phyloP scores from a whole-genome alignment of 179 eudicot species.

The Gypsophila paniculata region DNA sequence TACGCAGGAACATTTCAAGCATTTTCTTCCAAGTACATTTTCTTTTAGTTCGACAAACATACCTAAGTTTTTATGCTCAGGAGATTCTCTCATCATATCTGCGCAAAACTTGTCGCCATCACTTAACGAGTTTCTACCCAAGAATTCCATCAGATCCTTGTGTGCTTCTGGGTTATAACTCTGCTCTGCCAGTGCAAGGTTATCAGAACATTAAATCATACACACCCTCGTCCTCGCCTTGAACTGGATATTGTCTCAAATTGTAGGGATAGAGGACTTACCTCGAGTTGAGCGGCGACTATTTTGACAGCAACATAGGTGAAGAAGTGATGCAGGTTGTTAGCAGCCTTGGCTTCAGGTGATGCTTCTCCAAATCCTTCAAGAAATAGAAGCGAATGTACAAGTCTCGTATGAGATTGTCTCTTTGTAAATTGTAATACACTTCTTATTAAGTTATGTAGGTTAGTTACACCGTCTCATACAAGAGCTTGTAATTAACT shows the following conservation, averaged over 20 bases:
- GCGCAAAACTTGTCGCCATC: slow-evolving; percentile 88
- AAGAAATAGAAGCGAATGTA: neutral
- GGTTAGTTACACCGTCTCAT: neutral
- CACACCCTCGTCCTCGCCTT: neutral
- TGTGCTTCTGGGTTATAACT: slow-evolving; percentile 83
- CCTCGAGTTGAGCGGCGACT: slow-evolving; percentile 87
- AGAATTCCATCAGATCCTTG: slow-evolving; percentile 71
- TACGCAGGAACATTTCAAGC: slow-evolving; percentile 1
- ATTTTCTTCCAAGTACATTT: neutral
- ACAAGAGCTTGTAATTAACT: neutral
- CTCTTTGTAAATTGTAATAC: neutral
- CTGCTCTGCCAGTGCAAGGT: slow-evolving; percentile 56
- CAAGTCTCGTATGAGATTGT: neutral
- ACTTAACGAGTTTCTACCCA: slow-evolving; percentile 50
- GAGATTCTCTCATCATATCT: slow-evolving; percentile 72
- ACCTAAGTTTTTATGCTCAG: slow-evolving; percentile 77
- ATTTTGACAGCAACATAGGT: slow-evolving; percentile 74
- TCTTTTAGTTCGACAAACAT: slow-evolving; percentile 6
- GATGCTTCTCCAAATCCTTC: slow-evolving; percentile 90
- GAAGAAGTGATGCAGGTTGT: slow-evolving; percentile 76
- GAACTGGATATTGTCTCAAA: neutral
- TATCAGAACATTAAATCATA: slow-evolving; percentile 15
- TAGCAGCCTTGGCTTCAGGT: slow-evolving; percentile 84
- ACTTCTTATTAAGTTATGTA: too few relatives aligned
- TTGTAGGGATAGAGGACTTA: slow-evolving; percentile 22